Evolutionary conservation across 1,284 basidiomycete genomes (phyloP).

Genomic region (Trametes hirsuta): DNA sequence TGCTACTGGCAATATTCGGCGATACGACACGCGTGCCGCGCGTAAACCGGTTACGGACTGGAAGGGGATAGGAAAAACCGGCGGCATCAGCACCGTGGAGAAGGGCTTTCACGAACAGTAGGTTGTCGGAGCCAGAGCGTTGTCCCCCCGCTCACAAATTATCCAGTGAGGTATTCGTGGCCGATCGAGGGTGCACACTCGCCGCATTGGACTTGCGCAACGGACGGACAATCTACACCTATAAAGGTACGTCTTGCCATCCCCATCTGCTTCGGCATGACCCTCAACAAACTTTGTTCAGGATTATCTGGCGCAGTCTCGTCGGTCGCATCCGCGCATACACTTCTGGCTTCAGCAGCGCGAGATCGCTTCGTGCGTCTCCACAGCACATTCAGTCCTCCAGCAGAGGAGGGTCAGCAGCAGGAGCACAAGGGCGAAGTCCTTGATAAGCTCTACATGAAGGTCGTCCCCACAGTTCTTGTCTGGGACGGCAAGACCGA

Average conservation of each 20-base stretch:
- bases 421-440: constrained; percentile 69
- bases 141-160: not conserved
- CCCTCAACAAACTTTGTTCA: constrained; percentile 29
- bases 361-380: constrained; percentile 77
- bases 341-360: constrained; percentile 58
- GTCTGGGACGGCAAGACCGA: constrained; percentile 58
- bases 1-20: constrained; percentile 73
- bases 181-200: constrained; percentile 73
- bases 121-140: constrained; percentile 34
- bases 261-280: not conserved
- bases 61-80: constrained; percentile 60
- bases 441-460: constrained; percentile 70
- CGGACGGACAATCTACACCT: constrained; percentile 71
- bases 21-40: constrained; percentile 80
- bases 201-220: constrained; percentile 77
- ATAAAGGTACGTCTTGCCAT: constrained; percentile 56
- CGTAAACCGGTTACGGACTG: constrained; percentile 74
- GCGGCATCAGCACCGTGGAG: constrained; percentile 69
- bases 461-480: constrained; percentile 64
- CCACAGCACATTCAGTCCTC: constrained; percentile 66
- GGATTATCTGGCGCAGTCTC: constrained; percentile 71
- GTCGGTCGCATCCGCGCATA: constrained; percentile 60
- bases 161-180: constrained; percentile 73
- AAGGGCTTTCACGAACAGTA: constrained; percentile 72
- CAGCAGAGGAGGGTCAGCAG: constrained; percentile 50